Conservation (phyloP, 2,329 filamentous ascomycete species). For the Aspergillus candidus region DNA sequence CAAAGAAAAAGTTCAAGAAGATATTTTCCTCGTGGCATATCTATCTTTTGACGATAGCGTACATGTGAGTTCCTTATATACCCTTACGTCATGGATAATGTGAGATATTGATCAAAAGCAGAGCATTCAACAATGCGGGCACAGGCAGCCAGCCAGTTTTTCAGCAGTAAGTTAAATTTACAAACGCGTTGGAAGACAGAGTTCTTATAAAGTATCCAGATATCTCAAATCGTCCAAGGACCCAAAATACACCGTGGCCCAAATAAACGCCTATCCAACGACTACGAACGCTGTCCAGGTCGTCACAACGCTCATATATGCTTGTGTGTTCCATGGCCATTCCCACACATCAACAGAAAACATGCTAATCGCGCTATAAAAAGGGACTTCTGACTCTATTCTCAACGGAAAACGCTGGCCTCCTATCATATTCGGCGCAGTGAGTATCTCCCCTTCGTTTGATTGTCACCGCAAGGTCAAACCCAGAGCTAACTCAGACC, state of each 20-base stretch:
- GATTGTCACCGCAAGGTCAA: neutral
- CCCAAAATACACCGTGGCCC: constrained; percentile 41
- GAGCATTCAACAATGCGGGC: constrained; percentile 57
- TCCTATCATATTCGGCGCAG: constrained; percentile 53
- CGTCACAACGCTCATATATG: constrained; percentile 56
- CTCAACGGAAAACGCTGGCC: constrained; percentile 58
- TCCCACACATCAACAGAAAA: no score
- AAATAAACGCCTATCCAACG: constrained; percentile 53
- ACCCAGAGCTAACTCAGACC: neutral
- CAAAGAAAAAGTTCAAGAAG: constrained; percentile 49
- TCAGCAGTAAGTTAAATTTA: constrained; percentile 32
- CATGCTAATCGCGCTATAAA: neutral
- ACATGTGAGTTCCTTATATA: constrained; percentile 39
- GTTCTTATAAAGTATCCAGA: neutral
- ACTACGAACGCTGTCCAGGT: constrained; percentile 52
- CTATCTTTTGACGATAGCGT: constrained; percentile 53
- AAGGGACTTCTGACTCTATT: constrained; percentile 55
- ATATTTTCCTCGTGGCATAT: constrained; percentile 62
- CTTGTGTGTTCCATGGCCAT: constrained; percentile 34
- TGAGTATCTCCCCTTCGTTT: constrained; percentile 43
- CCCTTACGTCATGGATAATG: no score
- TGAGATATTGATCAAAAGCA: constrained; percentile 10
- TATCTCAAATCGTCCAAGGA: constrained; percentile 32
- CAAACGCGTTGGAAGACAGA: neutral
- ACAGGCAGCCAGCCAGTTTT: constrained; percentile 52